Conservation (phyloP, 2,329 filamentous ascomycete genomes). For the Botrytis galanthina region DNA sequence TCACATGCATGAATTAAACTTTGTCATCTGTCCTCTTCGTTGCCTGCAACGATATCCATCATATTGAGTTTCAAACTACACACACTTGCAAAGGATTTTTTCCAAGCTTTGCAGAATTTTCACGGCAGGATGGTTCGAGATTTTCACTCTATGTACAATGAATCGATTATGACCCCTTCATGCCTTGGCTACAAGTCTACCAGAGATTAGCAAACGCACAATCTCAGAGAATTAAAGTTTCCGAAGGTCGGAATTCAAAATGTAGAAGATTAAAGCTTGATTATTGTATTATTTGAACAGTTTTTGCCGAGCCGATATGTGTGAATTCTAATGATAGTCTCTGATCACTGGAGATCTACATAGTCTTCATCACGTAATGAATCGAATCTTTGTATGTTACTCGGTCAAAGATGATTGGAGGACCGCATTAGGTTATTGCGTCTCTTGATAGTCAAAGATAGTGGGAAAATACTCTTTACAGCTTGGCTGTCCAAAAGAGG, state of each 20-base stretch:
- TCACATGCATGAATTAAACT: neutral
- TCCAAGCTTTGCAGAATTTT: neutral
- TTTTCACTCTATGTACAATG: neutral
- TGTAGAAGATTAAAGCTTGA: neutral
- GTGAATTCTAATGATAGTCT: neutral
- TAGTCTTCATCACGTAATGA: neutral
- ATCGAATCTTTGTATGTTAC: neutral
- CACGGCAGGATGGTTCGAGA: rapidly evolving
- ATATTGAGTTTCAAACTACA: neutral
- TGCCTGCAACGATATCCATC: neutral
- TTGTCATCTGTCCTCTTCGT: neutral
- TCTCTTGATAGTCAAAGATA: neutral
- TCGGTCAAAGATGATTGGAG: neutral
- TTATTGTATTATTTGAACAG: neutral
- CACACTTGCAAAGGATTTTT: neutral
- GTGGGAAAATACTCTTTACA: no score
- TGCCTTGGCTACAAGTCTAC: neutral
- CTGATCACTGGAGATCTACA: neutral
- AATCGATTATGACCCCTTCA: rapidly evolving
- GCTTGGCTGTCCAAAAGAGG: neutral
- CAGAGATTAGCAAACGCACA: no score
- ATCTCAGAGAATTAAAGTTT: neutral
- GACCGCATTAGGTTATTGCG: neutral
- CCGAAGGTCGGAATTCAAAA: neutral
- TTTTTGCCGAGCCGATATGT: rapidly evolving